These are phyloP conservation scores for Sphaerulina vaccinii DNA, from an alignment of 2,329 filamentous ascomycete genomes.

Conservation along the genomic window DNA sequence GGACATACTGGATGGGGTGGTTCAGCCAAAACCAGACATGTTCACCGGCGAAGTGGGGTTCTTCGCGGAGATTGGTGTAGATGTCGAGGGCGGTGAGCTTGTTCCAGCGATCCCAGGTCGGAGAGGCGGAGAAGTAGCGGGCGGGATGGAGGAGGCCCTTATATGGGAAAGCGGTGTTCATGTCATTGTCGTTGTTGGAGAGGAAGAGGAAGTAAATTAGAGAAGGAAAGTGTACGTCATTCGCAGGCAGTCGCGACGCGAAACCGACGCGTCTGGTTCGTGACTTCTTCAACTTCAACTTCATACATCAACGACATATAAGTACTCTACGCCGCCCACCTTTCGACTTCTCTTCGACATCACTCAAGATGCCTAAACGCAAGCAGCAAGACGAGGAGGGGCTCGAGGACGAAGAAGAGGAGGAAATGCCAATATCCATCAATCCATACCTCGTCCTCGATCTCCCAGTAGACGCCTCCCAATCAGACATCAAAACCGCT, in stretches of 20 bases:
- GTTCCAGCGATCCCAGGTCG: conserved; percentile 64
- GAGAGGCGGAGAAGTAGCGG: conserved; percentile 59
- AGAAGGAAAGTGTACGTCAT: conserved; percentile 12
- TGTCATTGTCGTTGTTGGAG: conserved; percentile 33
- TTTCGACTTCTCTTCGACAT: conserved; percentile 4
- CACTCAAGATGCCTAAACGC: conserved; percentile 22
- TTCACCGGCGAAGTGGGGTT: conserved; percentile 54
- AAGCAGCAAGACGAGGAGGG: conserved; percentile 11
- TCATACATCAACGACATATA: neutral
- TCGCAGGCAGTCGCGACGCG: conserved; percentile 8
- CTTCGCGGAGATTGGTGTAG: conserved; percentile 48
- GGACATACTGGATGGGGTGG: conserved; percentile 51
- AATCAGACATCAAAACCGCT: conserved; percentile 79
- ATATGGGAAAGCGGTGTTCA: conserved; percentile 32
- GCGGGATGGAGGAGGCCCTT: conserved; percentile 51
- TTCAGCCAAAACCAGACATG: conserved; percentile 57
- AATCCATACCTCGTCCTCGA: conserved; percentile 78
- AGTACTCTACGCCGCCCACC: neutral
- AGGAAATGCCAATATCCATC: conserved; percentile 65
- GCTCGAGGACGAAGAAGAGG: conserved; percentile 21
- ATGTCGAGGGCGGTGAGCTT: conserved; percentile 59
- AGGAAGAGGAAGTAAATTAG: conserved; percentile 12
- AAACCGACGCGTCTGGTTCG: neutral
- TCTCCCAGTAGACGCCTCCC: conserved; percentile 64
- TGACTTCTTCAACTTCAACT: too few relatives aligned